A percentile compares a stretch with the other conserved stretches of the same genome.
phyloP scores from a whole-genome alignment of 805 yeast genomes.

The Candida nitratophila region DNA sequence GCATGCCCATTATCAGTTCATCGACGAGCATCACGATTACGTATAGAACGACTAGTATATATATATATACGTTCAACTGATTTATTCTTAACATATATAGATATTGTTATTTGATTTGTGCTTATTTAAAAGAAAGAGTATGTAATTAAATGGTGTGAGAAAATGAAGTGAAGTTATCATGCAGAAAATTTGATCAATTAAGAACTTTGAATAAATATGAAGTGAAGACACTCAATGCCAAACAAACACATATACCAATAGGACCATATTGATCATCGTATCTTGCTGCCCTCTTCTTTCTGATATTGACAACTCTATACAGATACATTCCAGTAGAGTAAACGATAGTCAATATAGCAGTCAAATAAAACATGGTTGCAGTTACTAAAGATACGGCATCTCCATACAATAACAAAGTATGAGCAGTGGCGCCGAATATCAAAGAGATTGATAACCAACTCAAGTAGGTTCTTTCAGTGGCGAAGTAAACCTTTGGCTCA shows the following conservation, averaged over 20 bases:
- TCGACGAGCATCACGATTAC: neutral
- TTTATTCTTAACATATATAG: too few species aligned
- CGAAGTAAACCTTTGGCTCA: slow-evolving; percentile 98
- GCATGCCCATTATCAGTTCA: too few species aligned
- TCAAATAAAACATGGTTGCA: slow-evolving; percentile 76
- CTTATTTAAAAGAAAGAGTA: too few species aligned
- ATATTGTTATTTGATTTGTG: too few species aligned
- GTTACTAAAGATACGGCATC: slow-evolving; percentile 68
- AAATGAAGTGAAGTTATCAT: too few species aligned
- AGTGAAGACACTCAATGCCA: slow-evolving; percentile 61
- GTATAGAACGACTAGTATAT: too few species aligned
- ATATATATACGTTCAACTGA: too few species aligned
- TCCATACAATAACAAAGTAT: slow-evolving; percentile 81
- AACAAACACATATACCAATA: slow-evolving; percentile 65
- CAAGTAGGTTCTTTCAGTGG: slow-evolving; percentile 91
- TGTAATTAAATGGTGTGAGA: too few species aligned
- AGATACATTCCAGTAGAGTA: slow-evolving; percentile 73
- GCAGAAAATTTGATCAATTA: slow-evolving; percentile 21
- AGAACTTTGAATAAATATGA: slow-evolving; percentile 49
- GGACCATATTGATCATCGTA: slow-evolving; percentile 91
- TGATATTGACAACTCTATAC: slow-evolving; percentile 75
- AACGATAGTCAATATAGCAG: slow-evolving; percentile 65
- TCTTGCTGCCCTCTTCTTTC: slow-evolving; percentile 73
- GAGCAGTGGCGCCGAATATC: slow-evolving; percentile 83
- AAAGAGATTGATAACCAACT: slow-evolving; percentile 92